phyloP scores from a whole-genome alignment of 441 rosid genomes.

The Mallotus japonicus region DNA sequence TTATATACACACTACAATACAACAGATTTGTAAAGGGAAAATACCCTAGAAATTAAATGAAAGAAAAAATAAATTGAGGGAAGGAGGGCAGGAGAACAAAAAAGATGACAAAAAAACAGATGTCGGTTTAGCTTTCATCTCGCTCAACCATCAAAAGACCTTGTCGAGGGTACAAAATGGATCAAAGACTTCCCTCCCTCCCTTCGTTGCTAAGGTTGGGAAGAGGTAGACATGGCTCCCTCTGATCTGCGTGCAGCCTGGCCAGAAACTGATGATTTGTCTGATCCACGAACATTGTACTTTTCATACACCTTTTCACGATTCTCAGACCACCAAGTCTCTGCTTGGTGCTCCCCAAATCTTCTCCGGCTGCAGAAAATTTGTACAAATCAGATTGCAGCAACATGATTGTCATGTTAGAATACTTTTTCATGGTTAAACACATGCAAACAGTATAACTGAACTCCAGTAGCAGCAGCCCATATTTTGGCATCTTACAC shows the following conservation, averaged over 20 bases:
- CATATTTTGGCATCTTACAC: neutral
- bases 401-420: neutral
- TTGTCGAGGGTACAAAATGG: conserved; percentile 18
- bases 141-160: conserved; percentile 18
- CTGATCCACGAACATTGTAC: conserved; percentile 77
- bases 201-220: conserved; percentile 39
- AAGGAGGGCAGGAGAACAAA: conserved; percentile 21
- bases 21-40: conserved; percentile 30
- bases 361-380: conserved; percentile 76
- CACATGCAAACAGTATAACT: neutral
- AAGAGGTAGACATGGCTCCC: conserved; percentile 53
- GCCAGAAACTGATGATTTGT: conserved; percentile 58
- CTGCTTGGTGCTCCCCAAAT: conserved; percentile 95
- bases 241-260: conserved; percentile 63
- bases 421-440: neutral
- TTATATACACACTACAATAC: conserved; percentile 65
- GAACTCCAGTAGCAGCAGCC: neutral
- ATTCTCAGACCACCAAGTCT: conserved; percentile 98
- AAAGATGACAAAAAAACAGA: conserved; percentile 17
- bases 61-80: conserved; percentile 25
- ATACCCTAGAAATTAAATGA: conserved; percentile 32
- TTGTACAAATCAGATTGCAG: conserved; percentile 8
- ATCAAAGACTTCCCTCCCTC: conserved; percentile 24
- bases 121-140: conserved; percentile 19
- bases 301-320: conserved; percentile 83